phyloP scores from a whole-genome alignment of 305 asterid genomes.

The Fraxinus baroniana region DNA sequence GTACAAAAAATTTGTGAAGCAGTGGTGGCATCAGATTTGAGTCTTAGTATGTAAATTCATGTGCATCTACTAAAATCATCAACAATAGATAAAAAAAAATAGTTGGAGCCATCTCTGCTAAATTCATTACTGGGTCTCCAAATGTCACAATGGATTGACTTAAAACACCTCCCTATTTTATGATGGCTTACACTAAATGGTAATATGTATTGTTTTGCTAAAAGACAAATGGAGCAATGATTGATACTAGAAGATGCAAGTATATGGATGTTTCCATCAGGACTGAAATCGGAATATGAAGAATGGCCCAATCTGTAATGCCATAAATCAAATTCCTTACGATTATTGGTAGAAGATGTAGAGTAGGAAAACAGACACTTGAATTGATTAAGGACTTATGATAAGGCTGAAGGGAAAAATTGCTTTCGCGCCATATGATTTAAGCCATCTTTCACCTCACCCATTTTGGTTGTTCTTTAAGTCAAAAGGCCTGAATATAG shows the following conservation, averaged over 20 bases:
- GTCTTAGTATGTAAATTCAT: no score
- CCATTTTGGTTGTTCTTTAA: background rate
- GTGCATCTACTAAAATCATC: no score
- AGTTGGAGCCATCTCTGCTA: no score
- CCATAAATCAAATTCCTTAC: background rate
- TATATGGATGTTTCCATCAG: background rate
- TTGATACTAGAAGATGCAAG: background rate
- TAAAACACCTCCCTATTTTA: no score
- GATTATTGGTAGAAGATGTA: background rate
- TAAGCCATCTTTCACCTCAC: background rate
- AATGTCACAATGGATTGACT: no score
- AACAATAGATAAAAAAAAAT: no score
- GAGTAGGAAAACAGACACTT: background rate
- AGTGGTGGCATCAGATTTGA: no score
- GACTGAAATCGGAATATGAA: background rate
- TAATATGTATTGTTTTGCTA: background rate
- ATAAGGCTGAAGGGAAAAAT: background rate
- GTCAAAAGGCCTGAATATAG: background rate
- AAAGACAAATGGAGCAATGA: background rate
- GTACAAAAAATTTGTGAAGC: no score
- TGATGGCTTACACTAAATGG: background rate
- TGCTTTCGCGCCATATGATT: background rate
- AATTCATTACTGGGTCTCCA: no score
- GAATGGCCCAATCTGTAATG: background rate
- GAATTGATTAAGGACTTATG: no score